These are phyloP conservation scores for Closterium sp. DNA, from an alignment of 139 green algal genomes.

Conservation along the genomic window DNA sequence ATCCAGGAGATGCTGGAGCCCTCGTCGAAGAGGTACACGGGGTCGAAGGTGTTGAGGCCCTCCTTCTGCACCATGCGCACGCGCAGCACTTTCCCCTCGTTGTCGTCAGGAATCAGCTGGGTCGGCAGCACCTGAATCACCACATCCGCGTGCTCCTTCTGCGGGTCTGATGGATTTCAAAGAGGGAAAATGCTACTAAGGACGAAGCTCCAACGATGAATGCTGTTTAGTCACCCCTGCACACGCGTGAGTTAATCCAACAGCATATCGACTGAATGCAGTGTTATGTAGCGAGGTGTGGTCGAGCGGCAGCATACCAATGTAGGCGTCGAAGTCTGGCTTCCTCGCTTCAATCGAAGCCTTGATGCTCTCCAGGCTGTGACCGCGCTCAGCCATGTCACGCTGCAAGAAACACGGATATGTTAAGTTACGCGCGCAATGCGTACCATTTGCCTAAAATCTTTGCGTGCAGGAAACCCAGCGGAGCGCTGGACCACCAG, in stretches of 20 bases:
- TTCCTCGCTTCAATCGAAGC: constrained; percentile 95
- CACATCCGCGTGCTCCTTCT: constrained; percentile 98
- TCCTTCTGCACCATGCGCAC: constrained; percentile 99
- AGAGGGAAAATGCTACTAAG: background rate
- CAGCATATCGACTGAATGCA: background rate
- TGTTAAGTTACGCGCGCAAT: background rate
- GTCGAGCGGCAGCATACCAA: constrained; percentile 24
- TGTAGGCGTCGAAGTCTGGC: constrained; percentile 94
- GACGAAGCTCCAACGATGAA: background rate
- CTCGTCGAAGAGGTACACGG: constrained; percentile 97
- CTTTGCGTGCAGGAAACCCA: background rate
- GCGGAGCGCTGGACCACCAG: background rate
- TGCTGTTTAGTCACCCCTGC: background rate
- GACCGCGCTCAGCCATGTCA: constrained; percentile 98
- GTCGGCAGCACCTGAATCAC: constrained; percentile 99
- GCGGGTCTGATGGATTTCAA: constrained; percentile 77
- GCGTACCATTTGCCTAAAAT: background rate
- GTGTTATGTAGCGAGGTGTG: background rate
- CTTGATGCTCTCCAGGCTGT: constrained; percentile 98
- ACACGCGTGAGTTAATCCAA: background rate
- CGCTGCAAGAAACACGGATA: constrained; percentile 66
- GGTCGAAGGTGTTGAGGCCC: constrained; percentile 81
- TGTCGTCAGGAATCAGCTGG: constrained; percentile 97
- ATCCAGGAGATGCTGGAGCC: constrained; percentile 99
- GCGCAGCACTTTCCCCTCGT: constrained; percentile 97